Evolutionary conservation across 1,284 basidiomycete species (phyloP).

Genomic region (Pyrrhoderma noxium): DNA sequence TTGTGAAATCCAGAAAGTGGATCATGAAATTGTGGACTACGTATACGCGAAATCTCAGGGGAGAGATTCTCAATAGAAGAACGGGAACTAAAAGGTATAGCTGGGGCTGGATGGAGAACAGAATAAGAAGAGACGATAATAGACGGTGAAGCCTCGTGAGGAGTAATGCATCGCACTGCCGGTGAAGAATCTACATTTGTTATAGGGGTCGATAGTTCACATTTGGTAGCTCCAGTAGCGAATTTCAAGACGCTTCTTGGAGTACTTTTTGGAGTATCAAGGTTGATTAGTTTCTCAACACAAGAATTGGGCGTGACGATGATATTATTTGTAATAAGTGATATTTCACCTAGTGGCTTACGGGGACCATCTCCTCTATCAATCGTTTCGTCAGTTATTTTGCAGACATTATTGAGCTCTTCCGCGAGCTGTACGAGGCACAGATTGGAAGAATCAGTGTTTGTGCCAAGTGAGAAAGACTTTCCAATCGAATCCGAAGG

Average conservation of each 20-base stretch:
- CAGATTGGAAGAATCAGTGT: constrained; percentile 10
- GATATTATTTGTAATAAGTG: neutral
- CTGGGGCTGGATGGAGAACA: neutral
- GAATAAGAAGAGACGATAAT: constrained; percentile 1
- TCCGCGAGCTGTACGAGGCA: constrained; percentile 12
- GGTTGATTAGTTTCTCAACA: constrained; percentile 1
- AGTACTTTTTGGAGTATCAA: constrained; percentile 8
- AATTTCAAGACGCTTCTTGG: constrained; percentile 10
- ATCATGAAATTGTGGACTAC: constrained; percentile 6
- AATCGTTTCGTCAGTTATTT: neutral
- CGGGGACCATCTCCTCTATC: neutral
- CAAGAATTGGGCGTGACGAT: neutral
- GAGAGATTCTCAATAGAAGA: neutral
- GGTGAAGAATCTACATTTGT: neutral
- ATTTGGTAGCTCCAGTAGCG: constrained; percentile 3
- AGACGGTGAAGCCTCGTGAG: neutral
- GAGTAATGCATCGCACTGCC: neutral
- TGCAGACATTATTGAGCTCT: constrained; percentile 8
- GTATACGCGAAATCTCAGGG: neutral
- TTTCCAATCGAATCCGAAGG: neutral
- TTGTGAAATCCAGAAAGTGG: constrained; percentile 2
- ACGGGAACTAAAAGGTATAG: neutral
- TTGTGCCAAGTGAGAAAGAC: constrained; percentile 4
- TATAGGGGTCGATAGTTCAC: neutral
- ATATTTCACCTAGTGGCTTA: constrained; percentile 8